These are phyloP conservation scores for Ustilago hordei DNA, from an alignment of 1,284 basidiomycete genomes.

Conservation along the genomic window DNA sequence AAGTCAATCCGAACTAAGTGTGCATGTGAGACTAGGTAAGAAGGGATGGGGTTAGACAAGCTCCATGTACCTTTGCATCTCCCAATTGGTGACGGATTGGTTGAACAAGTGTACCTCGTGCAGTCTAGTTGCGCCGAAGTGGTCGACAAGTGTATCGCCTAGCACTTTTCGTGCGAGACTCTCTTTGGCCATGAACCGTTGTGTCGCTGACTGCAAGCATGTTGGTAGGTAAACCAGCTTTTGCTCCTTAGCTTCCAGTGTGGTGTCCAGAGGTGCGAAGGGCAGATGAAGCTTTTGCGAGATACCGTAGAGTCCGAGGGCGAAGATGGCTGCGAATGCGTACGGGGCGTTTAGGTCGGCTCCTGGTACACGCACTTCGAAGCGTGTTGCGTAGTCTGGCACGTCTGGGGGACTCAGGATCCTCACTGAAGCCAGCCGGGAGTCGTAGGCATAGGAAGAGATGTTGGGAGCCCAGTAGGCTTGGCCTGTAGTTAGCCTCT, in stretches of 20 bases:
- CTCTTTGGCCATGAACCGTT: conserved; percentile 79
- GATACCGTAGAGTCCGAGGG: conserved; percentile 87
- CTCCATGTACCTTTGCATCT: conserved; percentile 76
- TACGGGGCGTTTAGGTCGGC: conserved; percentile 96
- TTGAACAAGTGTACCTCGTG: conserved; percentile 89
- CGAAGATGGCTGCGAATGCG: conserved; percentile 85
- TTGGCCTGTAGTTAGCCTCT: conserved; percentile 92
- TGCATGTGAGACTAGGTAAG: no score
- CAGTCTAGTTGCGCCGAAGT: conserved; percentile 89
- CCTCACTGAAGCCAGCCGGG: conserved; percentile 87
- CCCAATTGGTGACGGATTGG: conserved; percentile 91
- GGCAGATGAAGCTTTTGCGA: conserved; percentile 79
- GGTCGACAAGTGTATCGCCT: conserved; percentile 89
- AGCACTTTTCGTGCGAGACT: conserved; percentile 88
- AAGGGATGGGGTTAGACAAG: conserved; percentile 18
- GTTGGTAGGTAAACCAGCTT: conserved; percentile 73
- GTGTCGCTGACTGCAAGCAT: conserved; percentile 82
- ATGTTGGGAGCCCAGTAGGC: conserved; percentile 94
- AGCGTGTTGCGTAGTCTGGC: conserved; percentile 81
- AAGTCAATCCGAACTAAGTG: no score
- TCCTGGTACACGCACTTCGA: conserved; percentile 93
- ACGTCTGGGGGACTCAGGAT: conserved; percentile 90
- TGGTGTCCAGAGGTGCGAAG: conserved; percentile 77
- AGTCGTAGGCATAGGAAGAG: conserved; percentile 91
- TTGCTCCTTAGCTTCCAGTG: conserved; percentile 22